Evolutionary conservation across 441 rosid genomes (phyloP), one percentile per base, ranked within the genome.

Genomic region (Viola pubescens): DNA sequence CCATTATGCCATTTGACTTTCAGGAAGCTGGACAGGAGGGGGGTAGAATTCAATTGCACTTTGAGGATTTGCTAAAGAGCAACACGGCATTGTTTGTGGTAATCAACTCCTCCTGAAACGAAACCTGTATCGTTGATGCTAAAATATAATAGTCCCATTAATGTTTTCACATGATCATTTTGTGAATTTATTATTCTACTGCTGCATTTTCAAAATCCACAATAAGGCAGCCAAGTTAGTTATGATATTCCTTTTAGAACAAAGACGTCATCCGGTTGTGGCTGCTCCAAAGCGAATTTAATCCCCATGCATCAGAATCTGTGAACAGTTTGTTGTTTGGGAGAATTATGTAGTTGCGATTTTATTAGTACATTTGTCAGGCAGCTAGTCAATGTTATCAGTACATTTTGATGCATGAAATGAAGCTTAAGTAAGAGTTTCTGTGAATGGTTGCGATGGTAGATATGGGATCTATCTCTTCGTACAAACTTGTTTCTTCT

Each of bases 1-100:
- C 58, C 42, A n/a, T 56, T 75, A 10, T 41, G 54, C 44, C 41
- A 48, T 68, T 66, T 72, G 44, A 64, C 61, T 72, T 68, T 48
- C 74, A 94, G 97, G 97, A 90, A 83, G 97, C 98, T 65, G 87
- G 97, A 58, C 84, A 94, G 10, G 96, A 90, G 61, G 97, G 94
- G 65, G 97, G 99, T 60, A 94, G 88, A 79, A 82, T 91, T 69
- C 97, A 88, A 75, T 62, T 78, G 73, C 95, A 94, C 73, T 94
- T 91, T 61, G 97, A 88, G 85, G 97, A 94, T 63, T 63, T 90
- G 70, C 74, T 87, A 71, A 94, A 91, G 81, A 88, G 82, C 80
- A 94, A 88, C 77, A 90, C 99, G 1, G 72, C 88, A 12, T 69
- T 87, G 67, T 94, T 91, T 63, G 99, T 94, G 81, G 99, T 90